A percentile compares a stretch with the other conserved stretches of the same genome.
phyloP scores from a whole-genome alignment of 768 basidiomycete species.

The Pholiota microspora region DNA sequence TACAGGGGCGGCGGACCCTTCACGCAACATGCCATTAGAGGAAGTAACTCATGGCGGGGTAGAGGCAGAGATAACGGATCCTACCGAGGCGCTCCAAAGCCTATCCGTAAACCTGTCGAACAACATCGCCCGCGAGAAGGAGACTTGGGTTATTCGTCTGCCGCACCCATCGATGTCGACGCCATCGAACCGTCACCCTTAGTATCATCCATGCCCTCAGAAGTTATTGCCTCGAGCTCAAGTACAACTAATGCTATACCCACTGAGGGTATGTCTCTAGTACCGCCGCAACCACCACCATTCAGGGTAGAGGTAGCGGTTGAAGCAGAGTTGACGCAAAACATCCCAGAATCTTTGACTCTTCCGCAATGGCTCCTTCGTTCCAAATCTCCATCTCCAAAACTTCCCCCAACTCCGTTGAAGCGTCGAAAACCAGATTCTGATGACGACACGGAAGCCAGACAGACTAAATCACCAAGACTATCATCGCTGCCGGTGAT shows the following conservation, averaged over 20 bases:
- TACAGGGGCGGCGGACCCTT: slow-evolving; percentile 7
- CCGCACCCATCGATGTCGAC: not conserved
- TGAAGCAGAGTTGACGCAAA: no score
- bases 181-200: not conserved
- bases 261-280: not conserved
- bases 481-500: not conserved
- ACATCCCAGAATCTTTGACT: not conserved
- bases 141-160: not conserved
- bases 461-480: not conserved
- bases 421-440: slow-evolving; percentile 16
- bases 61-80: not conserved
- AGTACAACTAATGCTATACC: not conserved
- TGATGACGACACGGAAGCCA: not conserved
- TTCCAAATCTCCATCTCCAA: slow-evolving; percentile 18
- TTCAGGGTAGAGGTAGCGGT: no score
- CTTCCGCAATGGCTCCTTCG: slow-evolving; percentile 9
- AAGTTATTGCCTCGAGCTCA: not conserved
- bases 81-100: not conserved
- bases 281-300: slow-evolving; percentile 3
- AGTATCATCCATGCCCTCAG: no score
- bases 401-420: slow-evolving; percentile 15
- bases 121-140: not conserved
- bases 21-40: slow-evolving; percentile 6
- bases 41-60: slow-evolving; percentile 9
- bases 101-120: not conserved